phyloP scores from a whole-genome alignment of 2,329 filamentous ascomycete genomes.

The Geoglossum cookeanum region DNA sequence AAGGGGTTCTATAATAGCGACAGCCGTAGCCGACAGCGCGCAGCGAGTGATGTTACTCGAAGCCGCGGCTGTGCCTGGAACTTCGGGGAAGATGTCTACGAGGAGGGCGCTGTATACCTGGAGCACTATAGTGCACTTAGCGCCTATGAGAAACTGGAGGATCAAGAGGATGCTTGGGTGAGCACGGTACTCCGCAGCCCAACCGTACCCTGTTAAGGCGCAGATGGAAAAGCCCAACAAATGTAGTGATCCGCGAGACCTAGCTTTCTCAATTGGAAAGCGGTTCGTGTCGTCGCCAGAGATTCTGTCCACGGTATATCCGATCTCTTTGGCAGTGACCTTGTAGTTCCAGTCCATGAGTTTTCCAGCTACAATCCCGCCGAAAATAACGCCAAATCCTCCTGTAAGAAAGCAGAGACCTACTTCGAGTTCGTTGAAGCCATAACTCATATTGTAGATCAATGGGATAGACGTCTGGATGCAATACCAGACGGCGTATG shows the following conservation, averaged over 20 bases:
- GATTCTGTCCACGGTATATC: slow-evolving; percentile 18
- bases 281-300: slow-evolving; percentile 11
- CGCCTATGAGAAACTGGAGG: slow-evolving; percentile 9
- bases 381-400: slow-evolving; percentile 21
- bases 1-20: slow-evolving; percentile 11
- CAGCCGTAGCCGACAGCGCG: slow-evolving; percentile 7
- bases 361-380: slow-evolving; percentile 21
- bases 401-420: slow-evolving; percentile 23
- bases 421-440: slow-evolving; percentile 28
- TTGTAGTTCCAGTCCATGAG: slow-evolving; percentile 26
- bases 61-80: slow-evolving; percentile 9
- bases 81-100: slow-evolving; percentile 11
- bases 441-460: slow-evolving; percentile 26
- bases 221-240: slow-evolving; percentile 8
- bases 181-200: slow-evolving; percentile 9
- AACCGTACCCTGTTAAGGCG: slow-evolving; percentile 14
- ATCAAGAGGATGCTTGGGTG: slow-evolving; percentile 10
- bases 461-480: slow-evolving; percentile 27
- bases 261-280: slow-evolving; percentile 16
- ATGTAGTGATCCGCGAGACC: slow-evolving; percentile 4
- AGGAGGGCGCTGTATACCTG: slow-evolving; percentile 10
- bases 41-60: slow-evolving; percentile 9
- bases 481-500: slow-evolving; percentile 30
- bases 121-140: slow-evolving; percentile 7
- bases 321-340: slow-evolving; percentile 16